Base-by-base conservation (phyloP, 805 yeast genomes). In the Saccharomycopsis lassenensis region DNA sequence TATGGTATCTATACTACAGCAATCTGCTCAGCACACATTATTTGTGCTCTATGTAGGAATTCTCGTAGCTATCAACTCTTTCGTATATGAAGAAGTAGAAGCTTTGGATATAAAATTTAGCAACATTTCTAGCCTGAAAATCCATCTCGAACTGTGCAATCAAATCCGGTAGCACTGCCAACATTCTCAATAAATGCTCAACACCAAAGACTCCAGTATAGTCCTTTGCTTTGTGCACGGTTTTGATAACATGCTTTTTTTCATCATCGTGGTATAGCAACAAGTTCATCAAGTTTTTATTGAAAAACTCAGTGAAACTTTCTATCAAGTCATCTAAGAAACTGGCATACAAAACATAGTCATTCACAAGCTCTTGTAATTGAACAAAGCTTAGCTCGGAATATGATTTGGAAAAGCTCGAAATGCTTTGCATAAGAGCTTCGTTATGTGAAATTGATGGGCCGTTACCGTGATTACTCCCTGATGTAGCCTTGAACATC, bases 71-170 rank as follows among this genome's bases (percentile, higher is more conserved):
- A n/a, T n/a, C n/a, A n/a, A 23, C 25, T 23, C 25, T 19, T 15
- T 21, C 26, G 18, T 32, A 28, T 18, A 32, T 12, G 22, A 23
- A 32, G n/a, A 17, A 24, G 15, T 33, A 33, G 15, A 33, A 20
- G 16, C 26, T 22, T 15, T 33, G 29, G 11, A 33, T 27, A 26
- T 33, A 31, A n/a, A 33, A 33, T n/a, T 24, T 33, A 8, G 36
- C 30, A 25, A 33, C 26, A n/a, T n/a, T 16, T 17, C 15, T 25
- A 4, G 36, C 36, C 33, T 75, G 77, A 10, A 68, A 62, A 48
- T 85, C 95, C 85, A 86, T 80, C 6, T 75, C 59, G 1, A 93
- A 74, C 44, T 75, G 77, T 0, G 83, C 67, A 37, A 86, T 66
- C 11, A 86, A 58, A 7, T 84, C 89, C 0, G 98, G 97, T 29